Base-by-base conservation (phyloP, 768 basidiomycete genomes). In the Pleurotus tuber-regium region DNA sequence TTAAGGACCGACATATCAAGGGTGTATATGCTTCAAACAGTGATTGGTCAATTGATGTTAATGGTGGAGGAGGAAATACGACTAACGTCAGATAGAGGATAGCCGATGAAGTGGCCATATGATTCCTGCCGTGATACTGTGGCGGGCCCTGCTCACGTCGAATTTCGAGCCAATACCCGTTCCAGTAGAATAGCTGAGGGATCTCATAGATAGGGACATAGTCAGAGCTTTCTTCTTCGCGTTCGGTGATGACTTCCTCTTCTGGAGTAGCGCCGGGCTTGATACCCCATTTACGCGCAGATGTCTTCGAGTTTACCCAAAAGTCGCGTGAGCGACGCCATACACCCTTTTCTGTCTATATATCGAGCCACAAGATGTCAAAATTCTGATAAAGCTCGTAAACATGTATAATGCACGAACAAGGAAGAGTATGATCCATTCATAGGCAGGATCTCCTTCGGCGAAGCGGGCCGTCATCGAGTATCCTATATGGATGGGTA, bases 371-470 rank as follows among this genome's bases (percentile, higher is more conserved):
- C 9, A 23, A 14, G 9, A 14, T 12, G 51, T n/a, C 21, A 19
- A 33, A 26, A 30, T 23, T 9, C 23, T n/a, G 18, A 16, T 2
- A 38, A 18, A 36, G 19, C 26, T n/a, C 2, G 9, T 18, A 24
- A 23, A 9, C 12, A 43, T 24, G 23, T 25, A 29, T 18, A 7
- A 24, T 18, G 9, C 21, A 58, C 67, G 48, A 40, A 77, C 76
- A 44, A 80, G 57, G 49, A 75, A 74, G 7, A 70, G 61, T 1
- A 75, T 57, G 4, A 80, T 66, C 77, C 77, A 80, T 43, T 79
- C 77, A 52, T 76, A 78, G 1, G 74, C 66, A 0, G 73, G 75
- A 53, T 79, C 77, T 8, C 74, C 72, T 54, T 76, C 66, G n/a
- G 63, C 61, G 52, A 80, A 78, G 29, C 70, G 68, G 0, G 75